phyloP scores from a whole-genome alignment of 2,329 filamentous ascomycete genomes.

The Apiospora kogelbergensis region DNA sequence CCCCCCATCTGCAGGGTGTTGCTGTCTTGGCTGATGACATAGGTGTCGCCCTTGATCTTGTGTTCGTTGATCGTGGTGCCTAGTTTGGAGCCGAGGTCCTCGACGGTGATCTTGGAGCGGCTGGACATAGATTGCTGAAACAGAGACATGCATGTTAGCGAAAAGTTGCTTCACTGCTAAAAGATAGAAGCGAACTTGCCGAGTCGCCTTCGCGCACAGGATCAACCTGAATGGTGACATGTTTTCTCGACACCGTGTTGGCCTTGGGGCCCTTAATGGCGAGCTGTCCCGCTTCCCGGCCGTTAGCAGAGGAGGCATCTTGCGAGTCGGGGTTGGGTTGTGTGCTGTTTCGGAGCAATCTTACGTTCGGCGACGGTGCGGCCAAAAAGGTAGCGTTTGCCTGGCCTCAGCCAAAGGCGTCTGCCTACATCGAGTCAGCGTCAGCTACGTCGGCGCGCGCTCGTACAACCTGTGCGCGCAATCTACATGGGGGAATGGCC shows the following conservation, averaged over 20 bases:
- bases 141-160: background rate
- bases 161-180: background rate
- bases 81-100: conserved; percentile 80
- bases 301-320: conserved; percentile 20
- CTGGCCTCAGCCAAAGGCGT: conserved; percentile 81
- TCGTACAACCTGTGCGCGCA: background rate
- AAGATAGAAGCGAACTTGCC: conserved; percentile 43
- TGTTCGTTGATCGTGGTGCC: conserved; percentile 78
- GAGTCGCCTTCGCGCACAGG: conserved; percentile 65
- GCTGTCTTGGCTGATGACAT: conserved; percentile 53
- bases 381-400: conserved; percentile 82
- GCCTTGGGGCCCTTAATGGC: conserved; percentile 61
- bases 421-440: conserved; percentile 48
- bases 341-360: conserved; percentile 19
- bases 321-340: background rate
- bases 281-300: conserved; percentile 57
- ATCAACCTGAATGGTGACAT: conserved; percentile 75
- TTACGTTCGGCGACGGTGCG: conserved; percentile 68
- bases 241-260: conserved; percentile 84
- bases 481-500: background rate
- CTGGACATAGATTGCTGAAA: conserved; percentile 59
- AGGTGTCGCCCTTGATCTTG: conserved; percentile 63
- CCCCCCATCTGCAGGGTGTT: conserved; percentile 72
- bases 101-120: conserved; percentile 70
- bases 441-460: conserved; percentile 11